phyloP scores from a whole-genome alignment of 2,329 filamentous ascomycete species.

The Macrophomina pseudophaseolina region DNA sequence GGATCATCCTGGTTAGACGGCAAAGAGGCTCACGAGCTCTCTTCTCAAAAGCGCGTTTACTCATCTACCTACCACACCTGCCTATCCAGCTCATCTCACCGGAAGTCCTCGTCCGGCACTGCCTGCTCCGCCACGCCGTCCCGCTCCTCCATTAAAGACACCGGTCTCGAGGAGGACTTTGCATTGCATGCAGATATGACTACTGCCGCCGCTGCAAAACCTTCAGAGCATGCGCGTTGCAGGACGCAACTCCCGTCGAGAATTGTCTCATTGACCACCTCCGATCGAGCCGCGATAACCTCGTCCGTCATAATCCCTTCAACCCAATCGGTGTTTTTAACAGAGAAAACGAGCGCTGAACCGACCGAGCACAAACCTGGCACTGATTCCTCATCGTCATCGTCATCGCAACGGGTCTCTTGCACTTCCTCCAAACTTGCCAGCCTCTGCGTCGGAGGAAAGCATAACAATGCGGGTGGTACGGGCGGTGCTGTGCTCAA shows the following conservation, averaged over 20 bases:
- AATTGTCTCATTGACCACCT: neutral
- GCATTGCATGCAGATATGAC: too few relatives aligned
- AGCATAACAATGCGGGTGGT: neutral
- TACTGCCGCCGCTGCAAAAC: neutral
- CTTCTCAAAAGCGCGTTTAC: neutral
- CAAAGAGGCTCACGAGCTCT: neutral
- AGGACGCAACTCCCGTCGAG: too few relatives aligned
- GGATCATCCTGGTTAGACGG: neutral
- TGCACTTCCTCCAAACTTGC: neutral
- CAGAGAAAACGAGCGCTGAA: neutral
- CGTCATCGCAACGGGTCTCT: neutral
- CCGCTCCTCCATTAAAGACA: neutral
- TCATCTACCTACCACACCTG: conserved; percentile 8
- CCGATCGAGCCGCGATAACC: neutral
- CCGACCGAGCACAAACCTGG: neutral
- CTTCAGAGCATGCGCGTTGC: neutral
- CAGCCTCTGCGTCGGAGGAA: neutral
- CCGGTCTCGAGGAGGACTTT: too few relatives aligned
- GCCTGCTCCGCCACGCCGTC: neutral
- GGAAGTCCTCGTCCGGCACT: neutral
- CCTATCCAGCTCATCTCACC: neutral
- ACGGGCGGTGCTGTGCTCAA: neutral
- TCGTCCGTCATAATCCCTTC: too few relatives aligned
- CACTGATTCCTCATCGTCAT: neutral
- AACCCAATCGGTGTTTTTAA: neutral